phyloP scores from a whole-genome alignment of 257 asterid genomes.

The Solanum rostratum region DNA sequence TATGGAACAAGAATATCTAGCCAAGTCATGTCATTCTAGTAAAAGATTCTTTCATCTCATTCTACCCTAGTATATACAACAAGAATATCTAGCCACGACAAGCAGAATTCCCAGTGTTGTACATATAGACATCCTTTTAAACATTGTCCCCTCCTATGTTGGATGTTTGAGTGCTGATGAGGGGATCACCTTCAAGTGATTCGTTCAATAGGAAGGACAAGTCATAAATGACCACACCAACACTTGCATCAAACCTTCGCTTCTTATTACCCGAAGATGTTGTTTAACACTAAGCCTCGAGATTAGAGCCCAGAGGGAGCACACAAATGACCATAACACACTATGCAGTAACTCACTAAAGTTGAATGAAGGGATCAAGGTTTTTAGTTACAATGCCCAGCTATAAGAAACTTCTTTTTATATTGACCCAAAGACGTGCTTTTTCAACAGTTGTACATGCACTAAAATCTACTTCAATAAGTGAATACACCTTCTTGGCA shows the following conservation, averaged over 20 bases:
- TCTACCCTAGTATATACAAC: background rate
- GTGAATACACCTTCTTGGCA: constrained; percentile 55
- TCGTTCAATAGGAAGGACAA: background rate
- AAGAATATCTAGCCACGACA: background rate
- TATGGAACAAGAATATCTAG: too few relatives aligned
- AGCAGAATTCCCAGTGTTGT: background rate
- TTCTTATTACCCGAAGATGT: constrained; percentile 8
- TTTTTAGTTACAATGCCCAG: constrained; percentile 5
- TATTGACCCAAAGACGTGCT: constrained; percentile 8
- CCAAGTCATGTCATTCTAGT: background rate
- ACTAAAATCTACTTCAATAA: constrained; percentile 22
- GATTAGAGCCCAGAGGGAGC: constrained; percentile 2
- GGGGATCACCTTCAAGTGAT: background rate
- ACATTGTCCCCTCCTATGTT: background rate
- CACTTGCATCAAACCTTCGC: constrained; percentile 12
- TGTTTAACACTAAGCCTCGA: constrained; percentile 7
- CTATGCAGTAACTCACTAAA: background rate
- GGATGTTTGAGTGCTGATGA: background rate
- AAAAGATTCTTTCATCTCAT: background rate
- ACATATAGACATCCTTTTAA: background rate
- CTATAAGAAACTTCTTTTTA: background rate
- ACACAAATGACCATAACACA: background rate
- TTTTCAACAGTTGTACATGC: constrained; percentile 22
- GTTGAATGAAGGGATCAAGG: background rate
- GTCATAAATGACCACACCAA: background rate